Base-by-base conservation (phyloP, 169 alveolate genomes). In the Cryptosporidium parvum region DNA sequence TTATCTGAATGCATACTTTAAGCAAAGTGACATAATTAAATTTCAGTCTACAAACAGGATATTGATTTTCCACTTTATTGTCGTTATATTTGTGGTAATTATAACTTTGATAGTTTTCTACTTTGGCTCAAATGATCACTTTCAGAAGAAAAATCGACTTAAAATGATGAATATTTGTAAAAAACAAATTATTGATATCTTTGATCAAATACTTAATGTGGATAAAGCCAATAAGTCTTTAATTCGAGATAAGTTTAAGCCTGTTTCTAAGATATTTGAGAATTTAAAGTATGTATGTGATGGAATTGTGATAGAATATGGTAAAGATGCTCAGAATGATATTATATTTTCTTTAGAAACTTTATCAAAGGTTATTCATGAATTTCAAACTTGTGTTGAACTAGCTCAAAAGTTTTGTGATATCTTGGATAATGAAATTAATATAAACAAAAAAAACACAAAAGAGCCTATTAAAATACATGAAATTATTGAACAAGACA, bases 121-220 rank as follows among this genome's bases (percentile, higher is more conserved):
- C 35, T 65, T 80, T 10, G 89, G 89, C 10, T 12, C 89, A n/a
- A 61, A 42, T 16, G 89, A 80, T 29, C 39, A 42, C 70, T 80
- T 80, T 62, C 89, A 80, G 26, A 80, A 29, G 26, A 80, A 48
- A 26, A 80, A 42, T 26, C 89, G 89, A 4, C 16, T 44, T 35
- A 18, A 59, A 33, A 62, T 80, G 53, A 48, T 62, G 73, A 42
- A 33, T 26, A 29, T 31, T 1, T 58, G 75, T 26, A 80, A 62
- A 37, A 61, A 61, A 44, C 59, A 80, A 31, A 44, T 80, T 10
- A 42, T 23, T 45, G 75, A 80, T 18, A 12, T 39, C 48, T 44
- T 80, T 61, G 3, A 65, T 18, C 29, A 26, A 2, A 62, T 80
- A 37, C 16, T 62, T 8, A 62, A 42, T 16, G 70, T 42, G 23